These are phyloP conservation scores for Fusarium vanettenii DNA, from an alignment of 2,329 filamentous ascomycete genomes.

Conservation along the genomic window DNA sequence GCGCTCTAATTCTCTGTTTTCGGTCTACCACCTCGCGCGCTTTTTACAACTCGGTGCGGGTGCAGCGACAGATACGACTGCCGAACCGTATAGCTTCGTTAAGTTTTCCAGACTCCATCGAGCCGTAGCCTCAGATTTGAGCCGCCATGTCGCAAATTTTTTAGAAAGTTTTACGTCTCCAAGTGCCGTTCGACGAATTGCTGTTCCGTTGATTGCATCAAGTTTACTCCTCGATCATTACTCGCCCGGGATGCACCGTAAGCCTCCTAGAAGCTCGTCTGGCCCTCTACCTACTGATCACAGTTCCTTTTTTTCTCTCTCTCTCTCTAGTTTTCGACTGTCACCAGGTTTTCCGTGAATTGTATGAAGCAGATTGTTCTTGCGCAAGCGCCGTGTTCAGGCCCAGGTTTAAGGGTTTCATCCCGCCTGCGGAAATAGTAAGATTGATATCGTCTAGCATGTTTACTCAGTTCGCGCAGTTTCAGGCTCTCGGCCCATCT, in stretches of 20 bases:
- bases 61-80: neutral
- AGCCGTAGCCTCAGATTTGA: slow-evolving; percentile 9
- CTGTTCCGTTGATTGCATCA: slow-evolving; percentile 26
- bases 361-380: slow-evolving; percentile 11
- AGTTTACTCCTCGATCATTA: slow-evolving; percentile 32
- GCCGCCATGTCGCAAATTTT: slow-evolving; percentile 18
- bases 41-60: slow-evolving; percentile 16
- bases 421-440: slow-evolving; percentile 12
- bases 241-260: slow-evolving; percentile 31
- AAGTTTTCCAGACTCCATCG: slow-evolving; percentile 14
- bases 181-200: slow-evolving; percentile 12
- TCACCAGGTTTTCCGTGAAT: slow-evolving; percentile 9
- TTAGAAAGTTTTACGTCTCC: slow-evolving; percentile 8
- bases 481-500: slow-evolving; percentile 7
- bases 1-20: slow-evolving; percentile 9
- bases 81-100: slow-evolving; percentile 22
- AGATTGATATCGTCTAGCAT: slow-evolving; percentile 16
- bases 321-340: slow-evolving; percentile 13
- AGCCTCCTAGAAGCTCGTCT: neutral
- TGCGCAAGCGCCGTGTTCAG: slow-evolving; percentile 2
- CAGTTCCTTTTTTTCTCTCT: too few species aligned
- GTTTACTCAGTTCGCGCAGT: slow-evolving; percentile 23
- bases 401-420: neutral
- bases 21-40: slow-evolving; percentile 10
- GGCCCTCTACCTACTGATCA: too few species aligned